Evolutionary conservation across 2,329 filamentous ascomycete species (phyloP), one percentile per base, ranked within the genome.

Genomic region (Fusarium newnesense): DNA sequence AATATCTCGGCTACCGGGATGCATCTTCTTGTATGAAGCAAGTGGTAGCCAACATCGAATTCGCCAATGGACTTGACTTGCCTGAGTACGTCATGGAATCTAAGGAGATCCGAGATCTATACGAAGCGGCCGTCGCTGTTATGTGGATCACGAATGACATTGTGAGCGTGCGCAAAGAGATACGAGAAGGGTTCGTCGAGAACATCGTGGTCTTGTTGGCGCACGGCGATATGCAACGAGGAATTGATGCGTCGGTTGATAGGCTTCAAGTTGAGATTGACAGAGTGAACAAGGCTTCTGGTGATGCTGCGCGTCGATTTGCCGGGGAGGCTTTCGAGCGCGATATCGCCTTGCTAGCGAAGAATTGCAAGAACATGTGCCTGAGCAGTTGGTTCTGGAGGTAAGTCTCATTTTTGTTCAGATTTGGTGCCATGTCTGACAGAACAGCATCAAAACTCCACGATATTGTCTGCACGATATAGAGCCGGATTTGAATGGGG

Each of bases 131-230:
- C 15, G 54, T 58, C 7, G 18, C 32, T 21, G 39, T 26, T 11
- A 36, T 58, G 54, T 47, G 54, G 54, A 34, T 47, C 12, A 34
- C 32, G 13, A 58, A 58, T 26, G 54, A 58, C 40, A 47, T 47
- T 1, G 54, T 58, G n/a, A 58, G 54, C 18, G 30, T 58, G 28
- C 54, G 54, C 7, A 58, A 58, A 28, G 54, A 58, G n/a, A 58
- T 58, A 26, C 39, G 24, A 18, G 54, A 58, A 28, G 54, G 54
- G 24, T 58, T 58, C 30, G 40, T 58, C 24, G 54, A 58, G 30
- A 58, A 58, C 15, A 24, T 58, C 9, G 54, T 58, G 13, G 54
- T 36, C 8, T 34, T 58, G 30, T 9, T 58, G 13, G 54, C 54
- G 9, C 13, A 58, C 19, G 54, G 40, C 8, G 4, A 36, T n/a